phyloP scores from a whole-genome alignment of 108 stramenopile species.

The Craspedostauros australis region DNA sequence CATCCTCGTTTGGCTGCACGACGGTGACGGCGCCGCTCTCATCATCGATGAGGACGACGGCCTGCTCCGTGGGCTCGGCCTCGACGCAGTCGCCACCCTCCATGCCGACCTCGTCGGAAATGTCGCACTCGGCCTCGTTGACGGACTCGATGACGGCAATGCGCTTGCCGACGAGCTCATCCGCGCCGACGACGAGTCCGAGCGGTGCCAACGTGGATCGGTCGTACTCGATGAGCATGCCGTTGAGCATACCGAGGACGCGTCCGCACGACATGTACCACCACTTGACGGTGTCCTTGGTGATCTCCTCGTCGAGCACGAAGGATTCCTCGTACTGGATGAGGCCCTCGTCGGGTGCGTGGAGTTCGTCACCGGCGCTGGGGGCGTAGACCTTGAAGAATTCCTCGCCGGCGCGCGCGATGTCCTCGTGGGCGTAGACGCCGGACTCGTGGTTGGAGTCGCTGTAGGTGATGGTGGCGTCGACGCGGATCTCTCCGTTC shows the following conservation, averaged over 20 bases:
- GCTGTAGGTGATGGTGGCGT: constrained; percentile 65
- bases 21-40: constrained; percentile 45
- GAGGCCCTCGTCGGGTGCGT: constrained; percentile 41
- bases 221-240: constrained; percentile 92
- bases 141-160: constrained; percentile 69
- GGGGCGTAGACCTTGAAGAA: constrained; percentile 74
- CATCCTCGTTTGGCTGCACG: constrained; percentile 92
- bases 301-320: constrained; percentile 6
- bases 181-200: constrained; percentile 82
- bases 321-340: constrained; percentile 25
- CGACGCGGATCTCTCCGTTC: constrained; percentile 65
- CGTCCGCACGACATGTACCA: constrained; percentile 90
- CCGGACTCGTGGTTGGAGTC: too few relatives aligned
- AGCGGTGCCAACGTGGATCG: constrained; percentile 82
- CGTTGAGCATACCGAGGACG: constrained; percentile 87
- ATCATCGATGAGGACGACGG: constrained; percentile 51
- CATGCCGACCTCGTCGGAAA: constrained; percentile 23
- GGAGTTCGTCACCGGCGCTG: constrained; percentile 20
- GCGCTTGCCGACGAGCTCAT: constrained; percentile 71
- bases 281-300: constrained; percentile 43
- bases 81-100: constrained; percentile 61
- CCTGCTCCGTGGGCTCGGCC: constrained; percentile 49
- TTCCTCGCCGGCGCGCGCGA: too few relatives aligned
- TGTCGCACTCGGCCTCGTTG: constrained; percentile 18
- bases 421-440: too few relatives aligned